Evolutionary conservation across 2,329 filamentous ascomycete species (phyloP).

Genomic region (Zasmidium citrigriseum): DNA sequence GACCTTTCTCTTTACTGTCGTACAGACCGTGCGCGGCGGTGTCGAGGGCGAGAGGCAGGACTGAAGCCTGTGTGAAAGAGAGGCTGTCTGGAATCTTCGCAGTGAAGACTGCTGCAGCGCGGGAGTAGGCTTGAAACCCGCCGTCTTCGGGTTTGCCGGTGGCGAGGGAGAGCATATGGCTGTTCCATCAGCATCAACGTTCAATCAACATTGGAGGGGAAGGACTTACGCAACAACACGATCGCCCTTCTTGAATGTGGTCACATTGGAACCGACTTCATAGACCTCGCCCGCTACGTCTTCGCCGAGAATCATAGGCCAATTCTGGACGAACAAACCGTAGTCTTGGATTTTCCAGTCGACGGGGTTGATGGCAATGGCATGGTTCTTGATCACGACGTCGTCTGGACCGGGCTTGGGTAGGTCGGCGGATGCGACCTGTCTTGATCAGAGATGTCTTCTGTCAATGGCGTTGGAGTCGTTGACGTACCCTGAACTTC

Average conservation of each 20-base stretch:
- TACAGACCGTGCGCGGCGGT: conserved; percentile 48
- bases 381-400: conserved; percentile 38
- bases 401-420: conserved; percentile 36
- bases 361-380: conserved; percentile 41
- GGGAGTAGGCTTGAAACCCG: conserved; percentile 39
- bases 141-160: conserved; percentile 27
- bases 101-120: conserved; percentile 31
- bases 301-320: conserved; percentile 38
- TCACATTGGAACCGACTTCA: conserved; percentile 37
- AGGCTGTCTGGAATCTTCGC: conserved; percentile 42
- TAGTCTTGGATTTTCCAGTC: conserved; percentile 41
- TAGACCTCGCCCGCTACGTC: conserved; percentile 42
- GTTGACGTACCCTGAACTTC: conserved; percentile 15
- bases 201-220: background rate
- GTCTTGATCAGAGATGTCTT: background rate
- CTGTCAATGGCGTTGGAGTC: background rate
- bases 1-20: conserved; percentile 33
- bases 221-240: conserved; percentile 36
- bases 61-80: conserved; percentile 41
- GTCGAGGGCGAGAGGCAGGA: conserved; percentile 48
- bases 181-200: conserved; percentile 5
- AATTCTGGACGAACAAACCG: conserved; percentile 35
- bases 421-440: conserved; percentile 32
- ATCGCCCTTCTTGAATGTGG: conserved; percentile 38
- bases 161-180: conserved; percentile 26